Conservation (phyloP, 108 stramenopile species). For the Licmophora abbreviata region DNA sequence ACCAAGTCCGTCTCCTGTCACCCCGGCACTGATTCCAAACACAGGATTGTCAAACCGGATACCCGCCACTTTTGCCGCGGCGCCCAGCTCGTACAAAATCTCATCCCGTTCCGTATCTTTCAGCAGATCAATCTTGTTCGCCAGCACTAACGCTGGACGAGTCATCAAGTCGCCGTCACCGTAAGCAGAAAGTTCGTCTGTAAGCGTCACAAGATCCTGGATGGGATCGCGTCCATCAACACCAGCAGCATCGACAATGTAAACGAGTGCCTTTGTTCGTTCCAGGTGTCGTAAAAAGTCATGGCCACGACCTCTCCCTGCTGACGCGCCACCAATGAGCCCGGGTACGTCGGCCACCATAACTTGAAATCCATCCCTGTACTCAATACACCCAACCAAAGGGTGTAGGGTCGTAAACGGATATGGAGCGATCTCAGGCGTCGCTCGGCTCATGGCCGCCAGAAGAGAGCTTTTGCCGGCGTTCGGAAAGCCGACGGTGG, state of each 20-base stretch:
- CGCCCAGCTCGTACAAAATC: conserved; percentile 32
- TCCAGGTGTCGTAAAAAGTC: conserved; percentile 94
- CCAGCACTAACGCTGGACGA: conserved; percentile 63
- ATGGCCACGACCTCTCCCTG: conserved; percentile 89
- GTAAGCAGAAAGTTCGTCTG: conserved; percentile 63
- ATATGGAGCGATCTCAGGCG: conserved; percentile 92
- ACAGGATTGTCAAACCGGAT: conserved; percentile 52
- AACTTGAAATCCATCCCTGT: conserved; percentile 68
- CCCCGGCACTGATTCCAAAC: conserved; percentile 74
- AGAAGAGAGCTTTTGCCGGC: conserved; percentile 93
- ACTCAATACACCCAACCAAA: conserved; percentile 82
- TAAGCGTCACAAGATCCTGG: conserved; percentile 54
- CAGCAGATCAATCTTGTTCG: conserved; percentile 82
- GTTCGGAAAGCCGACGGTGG: conserved; percentile 98
- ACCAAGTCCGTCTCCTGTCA: conserved; percentile 66
- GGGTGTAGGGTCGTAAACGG: conserved; percentile 98
- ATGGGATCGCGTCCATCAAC: conserved; percentile 64
- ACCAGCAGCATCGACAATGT: conserved; percentile 78
- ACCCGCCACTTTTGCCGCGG: conserved; percentile 46
- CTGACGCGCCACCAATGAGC: conserved; percentile 91
- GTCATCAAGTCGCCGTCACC: conserved; percentile 59
- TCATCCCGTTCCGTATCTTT: conserved; percentile 34
- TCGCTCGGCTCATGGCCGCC: conserved; percentile 81
- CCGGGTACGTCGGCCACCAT: conserved; percentile 96
- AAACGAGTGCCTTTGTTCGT: conserved; percentile 74